Evolutionary conservation across 2,329 filamentous ascomycete genomes (phyloP).

Genomic region (Diaporthe humulicola): DNA sequence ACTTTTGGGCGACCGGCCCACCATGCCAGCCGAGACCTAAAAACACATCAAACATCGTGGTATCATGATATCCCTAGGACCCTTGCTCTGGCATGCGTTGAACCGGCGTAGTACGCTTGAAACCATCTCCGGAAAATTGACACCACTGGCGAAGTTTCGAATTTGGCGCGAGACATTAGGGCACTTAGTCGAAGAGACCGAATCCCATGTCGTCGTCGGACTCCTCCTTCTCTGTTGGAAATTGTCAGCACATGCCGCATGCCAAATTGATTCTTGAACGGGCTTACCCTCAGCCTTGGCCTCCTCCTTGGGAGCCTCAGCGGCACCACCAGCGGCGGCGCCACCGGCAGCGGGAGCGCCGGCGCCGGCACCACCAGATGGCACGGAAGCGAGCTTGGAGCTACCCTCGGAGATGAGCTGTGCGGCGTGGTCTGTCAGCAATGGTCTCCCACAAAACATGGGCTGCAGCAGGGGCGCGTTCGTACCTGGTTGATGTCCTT

Average conservation of each 20-base stretch:
- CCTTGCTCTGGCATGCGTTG: slow-evolving; percentile 50
- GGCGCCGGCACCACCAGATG: slow-evolving; percentile 81
- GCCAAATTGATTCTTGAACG: not conserved
- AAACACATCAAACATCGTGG: slow-evolving; percentile 24
- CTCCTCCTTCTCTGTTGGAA: slow-evolving; percentile 70
- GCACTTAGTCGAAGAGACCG: slow-evolving; percentile 80
- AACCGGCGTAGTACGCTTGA: slow-evolving; percentile 41
- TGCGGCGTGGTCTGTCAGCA: slow-evolving; percentile 25
- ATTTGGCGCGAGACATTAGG: slow-evolving; percentile 8
- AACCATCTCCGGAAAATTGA: slow-evolving; percentile 33
- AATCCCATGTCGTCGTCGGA: slow-evolving; percentile 84
- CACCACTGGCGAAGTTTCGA: slow-evolving; percentile 14
- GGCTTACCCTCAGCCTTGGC: slow-evolving; percentile 86
- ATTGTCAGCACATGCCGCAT: slow-evolving; percentile 46
- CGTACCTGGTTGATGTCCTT: slow-evolving; percentile 94
- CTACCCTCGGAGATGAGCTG: slow-evolving; percentile 93
- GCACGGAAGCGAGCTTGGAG: slow-evolving; percentile 96
- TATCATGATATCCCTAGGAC: slow-evolving; percentile 36
- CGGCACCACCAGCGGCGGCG: slow-evolving; percentile 75
- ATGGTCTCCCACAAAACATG: slow-evolving; percentile 30
- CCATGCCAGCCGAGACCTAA: slow-evolving; percentile 30
- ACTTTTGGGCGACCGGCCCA: slow-evolving; percentile 30
- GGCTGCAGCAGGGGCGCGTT: slow-evolving; percentile 9
- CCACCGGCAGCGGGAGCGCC: slow-evolving; percentile 76
- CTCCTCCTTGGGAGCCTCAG: slow-evolving; percentile 73